Evolutionary conservation across 768 basidiomycete species (phyloP), one percentile per base, ranked within the genome.

Genomic region (Exsudoporus frostii): DNA sequence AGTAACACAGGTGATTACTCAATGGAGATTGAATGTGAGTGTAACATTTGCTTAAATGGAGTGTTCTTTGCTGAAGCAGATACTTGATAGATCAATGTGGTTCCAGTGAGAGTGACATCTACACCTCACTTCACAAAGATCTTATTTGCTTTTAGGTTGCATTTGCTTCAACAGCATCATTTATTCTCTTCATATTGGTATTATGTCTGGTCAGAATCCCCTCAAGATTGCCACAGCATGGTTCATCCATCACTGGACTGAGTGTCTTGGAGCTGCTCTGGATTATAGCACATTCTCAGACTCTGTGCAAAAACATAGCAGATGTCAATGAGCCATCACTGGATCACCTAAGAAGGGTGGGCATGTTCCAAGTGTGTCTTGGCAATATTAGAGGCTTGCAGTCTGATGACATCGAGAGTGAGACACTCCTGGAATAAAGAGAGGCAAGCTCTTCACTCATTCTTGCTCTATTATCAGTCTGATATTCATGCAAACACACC

Each of bases 1-100:
- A 39, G 56, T 58, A 6, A 51, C 43, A 11, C 51, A 62, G 7
- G 42, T 48, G 24, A 17, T 42, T 9, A 53, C 47, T 33, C 4
- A 46, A 32, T 58, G 45, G 56, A 53, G 56, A 24, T 30, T 61
- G 24, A 51, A 61, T 54, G 60, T 61, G 11, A 51, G 60, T 19
- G 8, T 5, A 13, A 8, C 0, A 11, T 20, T 22, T 7, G 8
- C 10, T 34, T 22, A 8, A 0, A 6, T 17, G 2, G 5, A 37
- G 15, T 41, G 5, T 19, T 25, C 14, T 15, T n/a, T 13, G 17
- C 25, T 53, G 1, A 46, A 14, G 3, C 7, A 3, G 11, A 27
- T 11, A 2, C 2, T 14, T 15, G 0, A 10, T 13, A 62, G 60
- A 59, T 61, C 50, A 61, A 62, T 42, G 5, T 6, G 13, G 24